A percentile compares a stretch with the other conserved stretches of the same genome.
These are phyloP conservation scores for Biscogniauxia mediterranea DNA, from an alignment of 2,329 filamentous ascomycete species.

Conservation along the genomic window DNA sequence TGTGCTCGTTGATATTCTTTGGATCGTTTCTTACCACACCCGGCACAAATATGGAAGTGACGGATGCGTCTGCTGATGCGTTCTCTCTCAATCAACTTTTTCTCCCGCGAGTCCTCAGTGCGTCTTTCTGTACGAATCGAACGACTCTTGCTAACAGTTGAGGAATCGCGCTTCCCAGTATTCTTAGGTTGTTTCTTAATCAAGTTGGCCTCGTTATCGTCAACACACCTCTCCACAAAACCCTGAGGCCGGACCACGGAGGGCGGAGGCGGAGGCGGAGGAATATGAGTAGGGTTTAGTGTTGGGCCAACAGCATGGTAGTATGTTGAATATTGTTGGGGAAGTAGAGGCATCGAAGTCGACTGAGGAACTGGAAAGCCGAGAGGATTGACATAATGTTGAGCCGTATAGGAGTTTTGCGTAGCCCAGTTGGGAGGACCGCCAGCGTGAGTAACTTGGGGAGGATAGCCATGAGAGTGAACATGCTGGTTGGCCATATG, in stretches of 20 bases:
- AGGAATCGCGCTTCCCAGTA: background rate
- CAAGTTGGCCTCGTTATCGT: background rate
- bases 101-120: background rate
- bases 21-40: conserved; percentile 27
- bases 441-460: conserved; percentile 1
- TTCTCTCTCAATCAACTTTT: background rate
- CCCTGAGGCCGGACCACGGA: background rate
- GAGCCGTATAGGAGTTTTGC: background rate
- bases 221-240: background rate
- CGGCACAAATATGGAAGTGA: conserved; percentile 25
- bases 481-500: conserved; percentile 1
- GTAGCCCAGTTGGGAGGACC: conserved; percentile 1
- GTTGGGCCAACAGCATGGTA: background rate
- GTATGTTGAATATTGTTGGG: conserved; percentile 3
- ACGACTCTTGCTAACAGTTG: background rate
- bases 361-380: conserved; percentile 7
- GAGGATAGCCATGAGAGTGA: conserved; percentile 1
- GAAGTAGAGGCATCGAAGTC: conserved; percentile 8
- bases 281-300: background rate
- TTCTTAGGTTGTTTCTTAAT: background rate
- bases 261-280: conserved; percentile 13
- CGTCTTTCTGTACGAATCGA: background rate
- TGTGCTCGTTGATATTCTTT: conserved; percentile 22
- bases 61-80: conserved; percentile 21
- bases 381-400: conserved; percentile 10